A percentile compares a stretch with the other conserved stretches of the same genome.
Conservation (phyloP, 228 moss, liverwort and hornwort genomes). For the Sphagnum fallax region DNA sequence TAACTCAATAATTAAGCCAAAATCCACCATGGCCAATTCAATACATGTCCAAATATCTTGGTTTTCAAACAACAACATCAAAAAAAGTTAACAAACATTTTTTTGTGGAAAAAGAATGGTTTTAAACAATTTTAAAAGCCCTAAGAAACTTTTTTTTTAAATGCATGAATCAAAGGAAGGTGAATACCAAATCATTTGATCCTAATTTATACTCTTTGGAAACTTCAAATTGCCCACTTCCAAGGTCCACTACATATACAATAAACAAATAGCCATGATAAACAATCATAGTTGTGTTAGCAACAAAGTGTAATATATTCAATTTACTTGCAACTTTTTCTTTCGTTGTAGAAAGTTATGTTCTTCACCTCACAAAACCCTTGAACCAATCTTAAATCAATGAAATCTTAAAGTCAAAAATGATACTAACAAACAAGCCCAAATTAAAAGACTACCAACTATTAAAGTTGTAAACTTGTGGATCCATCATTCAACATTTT, state of each 20-base stretch:
- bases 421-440: neutral
- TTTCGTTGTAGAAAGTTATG: too few species aligned
- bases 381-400: neutral
- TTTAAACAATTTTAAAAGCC: too few species aligned
- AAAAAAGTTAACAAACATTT: neutral
- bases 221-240: slow-evolving; percentile 64
- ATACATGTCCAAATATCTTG: neutral
- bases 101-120: too few species aligned
- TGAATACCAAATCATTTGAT: slow-evolving; percentile 80
- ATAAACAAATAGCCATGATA: too few species aligned
- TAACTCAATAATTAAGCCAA: too few species aligned
- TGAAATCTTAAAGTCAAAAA: neutral
- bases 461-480: neutral
- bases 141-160: too few species aligned
- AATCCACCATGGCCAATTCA: neutral
- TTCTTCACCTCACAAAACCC: too few species aligned
- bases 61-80: neutral
- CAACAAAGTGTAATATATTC: too few species aligned
- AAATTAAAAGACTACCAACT: neutral
- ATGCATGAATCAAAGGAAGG: neutral
- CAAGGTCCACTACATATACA: slow-evolving; percentile 51
- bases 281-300: too few species aligned
- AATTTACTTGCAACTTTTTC: too few species aligned
- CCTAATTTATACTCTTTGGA: slow-evolving; percentile 33
- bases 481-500: neutral